A percentile compares a stretch with the other conserved stretches of the same genome.
Conservation (phyloP, 2,329 filamentous ascomycete genomes). For the Cladophialophora exuberans region DNA sequence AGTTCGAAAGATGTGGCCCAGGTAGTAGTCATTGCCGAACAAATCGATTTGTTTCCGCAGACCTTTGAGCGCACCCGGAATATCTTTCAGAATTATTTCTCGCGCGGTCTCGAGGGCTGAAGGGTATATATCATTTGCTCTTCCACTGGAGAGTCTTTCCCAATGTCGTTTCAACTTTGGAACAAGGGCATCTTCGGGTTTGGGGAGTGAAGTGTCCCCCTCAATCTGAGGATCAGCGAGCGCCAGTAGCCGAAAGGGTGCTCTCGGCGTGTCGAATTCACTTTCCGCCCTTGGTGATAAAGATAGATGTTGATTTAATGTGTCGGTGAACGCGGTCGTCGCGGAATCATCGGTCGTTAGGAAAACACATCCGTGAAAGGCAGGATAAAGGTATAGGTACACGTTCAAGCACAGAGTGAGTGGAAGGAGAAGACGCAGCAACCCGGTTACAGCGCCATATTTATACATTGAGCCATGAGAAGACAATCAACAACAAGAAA, state of each 20-base stretch:
- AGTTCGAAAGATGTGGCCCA: constrained; percentile 87
- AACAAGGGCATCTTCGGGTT: constrained; percentile 48
- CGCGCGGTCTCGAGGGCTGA: constrained; percentile 4
- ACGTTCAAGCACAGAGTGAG: constrained; percentile 70
- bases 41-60: constrained; percentile 82
- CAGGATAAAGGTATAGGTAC: constrained; percentile 86
- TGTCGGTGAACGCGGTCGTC: constrained; percentile 38
- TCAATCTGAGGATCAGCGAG: constrained; percentile 93
- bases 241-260: constrained; percentile 84
- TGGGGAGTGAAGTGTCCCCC: constrained; percentile 80
- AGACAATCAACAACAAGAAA: constrained; percentile 28
- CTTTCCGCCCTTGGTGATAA: constrained; percentile 17
- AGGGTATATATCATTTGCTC: neutral
- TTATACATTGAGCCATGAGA: constrained; percentile 27
- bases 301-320: constrained; percentile 41
- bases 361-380: constrained; percentile 80
- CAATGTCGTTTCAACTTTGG: constrained; percentile 47
- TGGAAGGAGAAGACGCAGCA: constrained; percentile 60
- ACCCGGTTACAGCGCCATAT: constrained; percentile 27
- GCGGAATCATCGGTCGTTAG: constrained; percentile 54
- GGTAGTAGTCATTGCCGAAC: constrained; percentile 90
- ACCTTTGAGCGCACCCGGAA: constrained; percentile 67
- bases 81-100: constrained; percentile 64
- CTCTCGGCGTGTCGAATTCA: constrained; percentile 38
- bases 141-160: constrained; percentile 17